Base-by-base conservation (phyloP, 768 basidiomycete genomes). In the Pisolithus sp. region DNA sequence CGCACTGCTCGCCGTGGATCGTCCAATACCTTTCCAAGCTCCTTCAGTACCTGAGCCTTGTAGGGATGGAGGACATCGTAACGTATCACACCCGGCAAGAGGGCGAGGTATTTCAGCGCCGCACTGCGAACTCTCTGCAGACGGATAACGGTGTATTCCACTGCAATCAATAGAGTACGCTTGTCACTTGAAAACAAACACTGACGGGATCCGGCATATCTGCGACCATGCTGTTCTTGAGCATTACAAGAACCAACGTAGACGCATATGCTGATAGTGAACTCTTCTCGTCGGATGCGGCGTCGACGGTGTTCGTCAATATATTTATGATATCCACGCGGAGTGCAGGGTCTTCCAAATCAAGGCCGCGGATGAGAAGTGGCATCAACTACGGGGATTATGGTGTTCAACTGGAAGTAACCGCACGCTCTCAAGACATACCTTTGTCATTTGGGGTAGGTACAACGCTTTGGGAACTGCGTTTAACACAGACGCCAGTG, bases 1-100 rank as follows among this genome's bases (percentile, higher is more conserved):
- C 96, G 76, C 7, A 99, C 93, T 2, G 70, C 69, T 53, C 88
- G 75, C 63, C 85, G 87, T n/a, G 89, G 89, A 70, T 98, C 96
- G 63, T 98, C 96, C 44, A 98, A 68, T 4, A 78, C 80, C 54
- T 76, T 81, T 0, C 78, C 85, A 24, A 99, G 74, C 53, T 86
- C 83, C 36, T 82, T 82, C 47, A 97, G 66, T 21, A 96, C 87
- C 0, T 62, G 70, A 2, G 79, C 53, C 67, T 92, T 97, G 61
- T 81, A 77, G 1, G 89, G 85, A 62, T 95, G 92, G 37, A 99
- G 74, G 12, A 86, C 71, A 57, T 89, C 85, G 65, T 92, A 95
- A 31, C 87, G 82, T 46, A 97, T 80, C 31, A 83, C 76, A 38
- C 73, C 75, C 0, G 96, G 93, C 43, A 99, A 65, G 18, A 80